Evolutionary conservation across 202 grass and related monocot species (phyloP).

Genomic region (Bolboschoenoplectus hybrid): DNA sequence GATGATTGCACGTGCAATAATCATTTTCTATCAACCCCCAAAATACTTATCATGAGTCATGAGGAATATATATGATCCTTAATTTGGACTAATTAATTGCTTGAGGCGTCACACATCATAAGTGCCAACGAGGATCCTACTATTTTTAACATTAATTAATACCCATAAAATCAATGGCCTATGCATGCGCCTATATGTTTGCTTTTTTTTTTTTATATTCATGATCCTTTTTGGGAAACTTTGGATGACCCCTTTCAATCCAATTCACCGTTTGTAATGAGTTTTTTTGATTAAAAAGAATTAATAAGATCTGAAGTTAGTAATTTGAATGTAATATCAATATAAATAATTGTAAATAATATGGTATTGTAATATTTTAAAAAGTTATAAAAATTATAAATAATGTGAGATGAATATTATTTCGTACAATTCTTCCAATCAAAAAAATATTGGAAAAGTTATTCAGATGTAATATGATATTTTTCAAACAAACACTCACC

Average conservation of each 20-base stretch:
- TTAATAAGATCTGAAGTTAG: no score
- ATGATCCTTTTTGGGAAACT: neutral
- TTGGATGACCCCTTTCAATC: conserved; percentile 2
- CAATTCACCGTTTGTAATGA: neutral
- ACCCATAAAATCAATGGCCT: conserved; percentile 26
- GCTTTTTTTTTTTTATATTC: neutral
- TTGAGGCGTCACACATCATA: conserved; percentile 11
- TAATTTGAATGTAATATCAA: no score
- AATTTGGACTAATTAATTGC: conserved; percentile 23
- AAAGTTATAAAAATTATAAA: neutral
- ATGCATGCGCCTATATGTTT: neutral
- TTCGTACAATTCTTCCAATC: neutral
- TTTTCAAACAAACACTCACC: neutral
- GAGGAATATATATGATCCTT: conserved; percentile 18
- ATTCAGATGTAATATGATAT: neutral
- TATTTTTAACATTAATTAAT: conserved; percentile 8
- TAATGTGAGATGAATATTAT: neutral
- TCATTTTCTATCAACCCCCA: conserved; percentile 21
- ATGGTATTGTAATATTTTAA: no score
- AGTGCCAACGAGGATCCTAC: conserved; percentile 2
- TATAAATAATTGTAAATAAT: no score
- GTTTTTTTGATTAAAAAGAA: no score
- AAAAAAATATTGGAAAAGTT: neutral
- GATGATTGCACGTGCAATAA: conserved; percentile 49
- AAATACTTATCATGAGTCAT: conserved; percentile 31